Evolutionary conservation across 192 early-diverging fungal genomes (phyloP).

Genomic region (Rhizophagus clarus): DNA sequence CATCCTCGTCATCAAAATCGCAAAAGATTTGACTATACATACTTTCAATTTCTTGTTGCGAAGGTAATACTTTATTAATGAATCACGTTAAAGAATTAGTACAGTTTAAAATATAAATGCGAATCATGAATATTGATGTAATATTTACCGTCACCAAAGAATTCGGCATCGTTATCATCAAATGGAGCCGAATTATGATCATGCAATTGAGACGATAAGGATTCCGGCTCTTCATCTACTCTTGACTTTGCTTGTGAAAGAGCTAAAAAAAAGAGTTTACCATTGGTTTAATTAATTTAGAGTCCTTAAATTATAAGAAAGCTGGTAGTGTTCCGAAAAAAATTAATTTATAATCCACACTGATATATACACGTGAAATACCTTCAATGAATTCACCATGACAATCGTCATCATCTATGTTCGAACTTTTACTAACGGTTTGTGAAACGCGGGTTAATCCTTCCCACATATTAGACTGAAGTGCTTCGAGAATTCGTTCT

Average conservation of each 20-base stretch:
- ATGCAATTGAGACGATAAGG: background rate
- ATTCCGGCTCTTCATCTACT: background rate
- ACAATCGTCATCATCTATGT: background rate
- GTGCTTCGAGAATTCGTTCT: conserved; percentile 59
- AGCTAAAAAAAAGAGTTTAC: background rate
- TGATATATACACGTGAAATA: background rate
- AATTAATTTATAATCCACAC: too few species aligned
- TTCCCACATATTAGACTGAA: conserved; percentile 72
- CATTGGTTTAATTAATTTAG: too few species aligned
- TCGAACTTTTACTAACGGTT: background rate
- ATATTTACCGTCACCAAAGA: conserved; percentile 20
- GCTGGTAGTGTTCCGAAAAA: too few species aligned
- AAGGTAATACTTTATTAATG: conserved; percentile 11
- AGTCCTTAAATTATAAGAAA: too few species aligned
- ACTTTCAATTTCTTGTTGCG: conserved; percentile 35
- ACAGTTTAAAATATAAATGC: background rate
- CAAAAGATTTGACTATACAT: conserved; percentile 47
- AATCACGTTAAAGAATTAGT: background rate
- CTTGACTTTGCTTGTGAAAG: background rate
- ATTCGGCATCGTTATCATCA: conserved; percentile 16
- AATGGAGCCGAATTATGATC: background rate
- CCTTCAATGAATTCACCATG: conserved; percentile 5
- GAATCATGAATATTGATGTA: too few species aligned
- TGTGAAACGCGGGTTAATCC: conserved; percentile 44
- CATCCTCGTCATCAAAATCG: conserved; percentile 41